A percentile compares a stretch with the other conserved stretches of the same genome.
phyloP scores from a whole-genome alignment of 805 yeast genomes.

The Candida gorgasii region DNA sequence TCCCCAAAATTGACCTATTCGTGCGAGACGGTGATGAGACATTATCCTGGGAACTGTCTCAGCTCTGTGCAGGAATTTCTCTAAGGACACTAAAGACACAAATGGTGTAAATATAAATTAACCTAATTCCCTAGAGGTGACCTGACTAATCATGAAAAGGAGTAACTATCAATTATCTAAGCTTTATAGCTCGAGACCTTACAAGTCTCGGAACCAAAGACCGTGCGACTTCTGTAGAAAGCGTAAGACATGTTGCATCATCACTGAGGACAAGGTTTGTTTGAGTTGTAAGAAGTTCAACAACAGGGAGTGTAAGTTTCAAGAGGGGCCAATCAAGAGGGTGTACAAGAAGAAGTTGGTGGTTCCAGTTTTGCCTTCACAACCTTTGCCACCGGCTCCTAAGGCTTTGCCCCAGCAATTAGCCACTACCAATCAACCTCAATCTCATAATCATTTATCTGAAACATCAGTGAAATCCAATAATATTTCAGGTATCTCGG shows the following conservation, averaged over 20 bases:
- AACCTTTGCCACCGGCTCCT: neutral
- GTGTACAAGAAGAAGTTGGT: constrained; percentile 7
- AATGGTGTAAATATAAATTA: no score
- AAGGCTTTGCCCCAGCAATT: no score
- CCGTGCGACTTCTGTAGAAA: constrained; percentile 39
- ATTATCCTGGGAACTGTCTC: neutral
- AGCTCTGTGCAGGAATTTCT: neutral
- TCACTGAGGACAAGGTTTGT: constrained; percentile 31
- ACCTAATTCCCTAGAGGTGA: neutral
- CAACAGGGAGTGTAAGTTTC: constrained; percentile 29
- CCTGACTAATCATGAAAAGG: constrained; percentile 5
- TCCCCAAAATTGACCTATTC: no score
- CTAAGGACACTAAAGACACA: no score
- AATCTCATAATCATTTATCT: no score
- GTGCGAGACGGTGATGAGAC: no score
- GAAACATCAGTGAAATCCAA: no score
- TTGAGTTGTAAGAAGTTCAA: constrained; percentile 31
- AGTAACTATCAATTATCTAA: constrained; percentile 12
- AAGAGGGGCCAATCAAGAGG: constrained; percentile 30
- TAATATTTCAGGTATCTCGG: no score
- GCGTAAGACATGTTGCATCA: constrained; percentile 36
- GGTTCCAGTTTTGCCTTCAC: constrained; percentile 11
- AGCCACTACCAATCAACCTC: no score
- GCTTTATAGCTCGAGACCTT: constrained; percentile 24
- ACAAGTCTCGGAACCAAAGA: constrained; percentile 33